Evolutionary conservation across 768 basidiomycete genomes (phyloP).

Genomic region (Solioccasus polychromus): DNA sequence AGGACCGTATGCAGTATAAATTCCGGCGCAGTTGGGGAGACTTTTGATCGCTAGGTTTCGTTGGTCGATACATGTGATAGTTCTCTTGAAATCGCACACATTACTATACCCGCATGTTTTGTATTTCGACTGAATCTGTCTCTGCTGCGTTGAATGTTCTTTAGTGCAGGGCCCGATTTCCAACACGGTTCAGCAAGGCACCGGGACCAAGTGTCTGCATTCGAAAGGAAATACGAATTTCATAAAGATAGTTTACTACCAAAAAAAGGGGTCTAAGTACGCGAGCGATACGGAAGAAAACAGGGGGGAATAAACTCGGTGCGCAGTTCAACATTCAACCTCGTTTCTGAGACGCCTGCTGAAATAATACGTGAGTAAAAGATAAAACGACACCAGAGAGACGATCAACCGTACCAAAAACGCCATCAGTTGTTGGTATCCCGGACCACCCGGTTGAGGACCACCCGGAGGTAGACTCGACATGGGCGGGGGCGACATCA

Average conservation of each 20-base stretch:
- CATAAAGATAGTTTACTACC: conserved; percentile 27
- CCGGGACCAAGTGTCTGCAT: no score
- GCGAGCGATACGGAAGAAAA: conserved; percentile 9
- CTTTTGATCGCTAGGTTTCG: conserved; percentile 47
- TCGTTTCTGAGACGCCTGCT: conserved; percentile 31
- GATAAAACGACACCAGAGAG: neutral
- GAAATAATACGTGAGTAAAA: neutral
- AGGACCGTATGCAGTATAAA: conserved; percentile 80
- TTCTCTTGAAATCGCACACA: conserved; percentile 21
- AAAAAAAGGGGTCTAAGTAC: no score
- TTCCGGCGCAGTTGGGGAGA: conserved; percentile 88
- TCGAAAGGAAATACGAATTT: conserved; percentile 21
- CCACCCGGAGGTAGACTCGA: conserved; percentile 38
- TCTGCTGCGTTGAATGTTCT: no score
- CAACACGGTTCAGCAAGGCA: no score
- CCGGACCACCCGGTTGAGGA: conserved; percentile 40
- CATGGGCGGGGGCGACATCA: conserved; percentile 46
- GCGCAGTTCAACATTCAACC: no score
- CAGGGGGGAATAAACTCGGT: neutral
- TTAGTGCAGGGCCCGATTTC: no score
- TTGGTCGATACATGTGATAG: conserved; percentile 10
- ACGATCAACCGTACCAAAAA: conserved; percentile 52
- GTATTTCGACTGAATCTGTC: no score
- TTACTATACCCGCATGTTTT: conserved; percentile 31
- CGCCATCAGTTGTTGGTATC: conserved; percentile 67